A percentile compares a stretch with the other conserved stretches of the same genome.
Evolutionary conservation across 2,329 filamentous ascomycete species (phyloP).

Genomic region (Rhinocladiella mackenziei): DNA sequence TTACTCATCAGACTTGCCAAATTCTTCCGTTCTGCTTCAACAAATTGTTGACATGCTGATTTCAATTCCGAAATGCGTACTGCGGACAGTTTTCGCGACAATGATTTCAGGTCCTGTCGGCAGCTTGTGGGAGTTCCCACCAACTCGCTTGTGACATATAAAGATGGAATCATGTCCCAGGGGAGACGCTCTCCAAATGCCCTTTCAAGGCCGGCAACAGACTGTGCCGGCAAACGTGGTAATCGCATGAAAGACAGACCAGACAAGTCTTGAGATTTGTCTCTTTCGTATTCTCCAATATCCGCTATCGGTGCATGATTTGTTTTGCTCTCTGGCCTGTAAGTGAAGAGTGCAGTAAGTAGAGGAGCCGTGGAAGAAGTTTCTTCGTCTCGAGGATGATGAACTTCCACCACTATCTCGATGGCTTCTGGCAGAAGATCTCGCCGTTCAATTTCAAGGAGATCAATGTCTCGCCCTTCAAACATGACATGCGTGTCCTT

Average conservation of each 20-base stretch:
- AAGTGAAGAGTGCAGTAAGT: neutral
- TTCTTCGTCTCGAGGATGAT: neutral
- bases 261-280: no score
- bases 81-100: neutral
- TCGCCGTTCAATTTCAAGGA: slow-evolving; percentile 39
- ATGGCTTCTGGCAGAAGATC: slow-evolving; percentile 34
- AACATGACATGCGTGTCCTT: slow-evolving; percentile 35
- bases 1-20: neutral
- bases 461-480: slow-evolving; percentile 41
- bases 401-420: slow-evolving; percentile 1
- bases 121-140: no score
- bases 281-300: no score
- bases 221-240: no score
- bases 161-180: no score
- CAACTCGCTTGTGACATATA: no score
- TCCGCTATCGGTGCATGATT: no score
- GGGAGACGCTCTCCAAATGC: no score
- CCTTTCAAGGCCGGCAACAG: no score
- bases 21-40: neutral
- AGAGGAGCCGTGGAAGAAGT: neutral
- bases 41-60: neutral
- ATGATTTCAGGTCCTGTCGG: neutral
- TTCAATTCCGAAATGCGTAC: neutral
- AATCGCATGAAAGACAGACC: no score
- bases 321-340: neutral